These are phyloP conservation scores for Halophytophthora batemanensis DNA, from an alignment of 352 stramenopile genomes.

Conservation along the genomic window DNA sequence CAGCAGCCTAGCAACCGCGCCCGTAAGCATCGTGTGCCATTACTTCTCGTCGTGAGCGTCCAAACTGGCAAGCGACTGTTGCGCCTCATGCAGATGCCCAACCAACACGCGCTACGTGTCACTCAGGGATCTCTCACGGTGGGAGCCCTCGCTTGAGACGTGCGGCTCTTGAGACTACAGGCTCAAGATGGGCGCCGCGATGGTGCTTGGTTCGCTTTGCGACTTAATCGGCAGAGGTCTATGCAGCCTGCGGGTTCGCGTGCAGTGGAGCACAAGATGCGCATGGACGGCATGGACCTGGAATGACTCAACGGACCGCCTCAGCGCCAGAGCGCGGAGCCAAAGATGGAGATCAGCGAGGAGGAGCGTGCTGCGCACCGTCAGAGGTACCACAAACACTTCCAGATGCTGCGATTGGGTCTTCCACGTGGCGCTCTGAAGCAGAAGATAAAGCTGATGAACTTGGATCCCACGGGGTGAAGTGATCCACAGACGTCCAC, in stretches of 20 bases:
- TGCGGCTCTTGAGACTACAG: slow-evolving; percentile 35
- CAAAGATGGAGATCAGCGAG: slow-evolving; percentile 28
- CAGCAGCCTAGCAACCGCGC: slow-evolving; percentile 22
- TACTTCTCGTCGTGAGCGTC: slow-evolving; percentile 15
- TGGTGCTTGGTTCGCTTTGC: background rate
- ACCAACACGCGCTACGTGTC: slow-evolving; percentile 24
- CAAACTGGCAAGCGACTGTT: slow-evolving; percentile 20
- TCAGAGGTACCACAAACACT: slow-evolving; percentile 81
- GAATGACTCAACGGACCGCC: slow-evolving; percentile 63
- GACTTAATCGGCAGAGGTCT: background rate
- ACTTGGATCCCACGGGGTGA: slow-evolving; percentile 61
- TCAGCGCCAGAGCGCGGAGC: slow-evolving; percentile 23
- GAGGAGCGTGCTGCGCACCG: slow-evolving; percentile 53
- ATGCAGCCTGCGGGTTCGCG: slow-evolving; percentile 1
- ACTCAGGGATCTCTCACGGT: slow-evolving; percentile 24
- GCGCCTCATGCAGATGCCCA: slow-evolving; percentile 15
- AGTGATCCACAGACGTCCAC: slow-evolving; percentile 41
- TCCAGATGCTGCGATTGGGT: slow-evolving; percentile 79
- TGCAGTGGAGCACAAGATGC: slow-evolving; percentile 89
- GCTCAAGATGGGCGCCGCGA: background rate
- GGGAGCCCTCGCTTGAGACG: slow-evolving; percentile 24
- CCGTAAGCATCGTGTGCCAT: slow-evolving; percentile 16
- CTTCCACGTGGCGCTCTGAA: slow-evolving; percentile 70
- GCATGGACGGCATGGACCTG: slow-evolving; percentile 65
- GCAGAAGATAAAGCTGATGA: slow-evolving; percentile 81